These are phyloP conservation scores for Geotrichum restrictum DNA, from an alignment of 1,139 yeast species.

Conservation along the genomic window DNA sequence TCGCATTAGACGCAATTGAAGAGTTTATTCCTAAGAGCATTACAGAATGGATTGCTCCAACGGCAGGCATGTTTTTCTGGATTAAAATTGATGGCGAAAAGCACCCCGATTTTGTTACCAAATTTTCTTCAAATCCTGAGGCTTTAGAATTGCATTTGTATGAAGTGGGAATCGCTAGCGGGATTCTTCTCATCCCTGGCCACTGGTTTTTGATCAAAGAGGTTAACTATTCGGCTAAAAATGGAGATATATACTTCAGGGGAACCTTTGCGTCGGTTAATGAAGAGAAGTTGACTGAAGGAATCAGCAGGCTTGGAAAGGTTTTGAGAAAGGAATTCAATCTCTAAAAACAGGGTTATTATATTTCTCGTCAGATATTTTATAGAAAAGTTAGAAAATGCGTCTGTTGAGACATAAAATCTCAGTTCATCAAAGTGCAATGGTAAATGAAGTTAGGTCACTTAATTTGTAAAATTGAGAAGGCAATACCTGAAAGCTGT, in stretches of 20 bases:
- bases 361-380: too few relatives aligned
- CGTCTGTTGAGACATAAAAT: too few relatives aligned
- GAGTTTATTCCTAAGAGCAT: conserved; percentile 58
- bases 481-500: too few relatives aligned
- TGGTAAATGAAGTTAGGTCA: too few relatives aligned
- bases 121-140: conserved; percentile 51
- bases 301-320: conserved; percentile 62
- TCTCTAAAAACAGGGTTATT: too few relatives aligned
- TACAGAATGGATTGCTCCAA: conserved; percentile 52
- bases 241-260: conserved; percentile 61
- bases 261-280: conserved; percentile 89
- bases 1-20: conserved; percentile 64
- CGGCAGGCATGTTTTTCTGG: conserved; percentile 94
- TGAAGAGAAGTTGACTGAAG: conserved; percentile 53
- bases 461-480: too few relatives aligned
- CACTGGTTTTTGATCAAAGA: conserved; percentile 70
- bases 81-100: conserved; percentile 67
- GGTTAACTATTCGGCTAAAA: conserved; percentile 47
- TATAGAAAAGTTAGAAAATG: too few relatives aligned
- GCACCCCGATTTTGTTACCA: conserved; percentile 65
- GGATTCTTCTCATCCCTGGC: conserved; percentile 80
- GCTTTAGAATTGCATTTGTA: conserved; percentile 63
- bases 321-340: conserved; percentile 44
- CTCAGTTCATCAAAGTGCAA: too few relatives aligned
- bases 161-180: conserved; percentile 59